Percentiles rank a stretch among this genome's conserved stretches.
Conservation (phyloP, 148 eudicot genomes). For the Linanthus parryae region DNA sequence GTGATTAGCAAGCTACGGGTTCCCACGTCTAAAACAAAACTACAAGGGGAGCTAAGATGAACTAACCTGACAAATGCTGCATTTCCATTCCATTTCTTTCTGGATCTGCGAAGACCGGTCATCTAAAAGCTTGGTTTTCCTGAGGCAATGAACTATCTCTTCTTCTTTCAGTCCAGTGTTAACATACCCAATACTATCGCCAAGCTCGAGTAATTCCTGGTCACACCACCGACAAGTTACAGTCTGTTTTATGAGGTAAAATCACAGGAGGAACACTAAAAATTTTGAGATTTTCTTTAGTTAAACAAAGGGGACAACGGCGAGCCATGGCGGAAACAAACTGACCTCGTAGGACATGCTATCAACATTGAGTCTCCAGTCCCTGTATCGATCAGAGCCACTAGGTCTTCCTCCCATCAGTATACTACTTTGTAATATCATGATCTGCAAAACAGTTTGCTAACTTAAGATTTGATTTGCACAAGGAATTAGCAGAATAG, state of each 20-base stretch:
- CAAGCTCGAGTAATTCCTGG: slow-evolving; percentile 84
- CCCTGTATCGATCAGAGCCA: slow-evolving; percentile 54
- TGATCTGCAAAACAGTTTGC: slow-evolving; percentile 60
- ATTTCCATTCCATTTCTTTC: slow-evolving; percentile 46
- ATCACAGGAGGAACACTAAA: no score
- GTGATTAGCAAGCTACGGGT: no score
- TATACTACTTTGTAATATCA: slow-evolving; percentile 69
- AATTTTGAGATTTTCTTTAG: no score
- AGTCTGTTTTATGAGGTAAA: no score
- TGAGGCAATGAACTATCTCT: slow-evolving; percentile 59
- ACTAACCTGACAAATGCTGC: slow-evolving; percentile 82
- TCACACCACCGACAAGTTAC: slow-evolving; percentile 18
- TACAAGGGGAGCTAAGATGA: no score
- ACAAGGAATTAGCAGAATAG: no score
- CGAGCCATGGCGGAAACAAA: no score
- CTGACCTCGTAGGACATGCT: slow-evolving; percentile 93
- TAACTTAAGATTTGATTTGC: no score
- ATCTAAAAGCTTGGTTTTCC: slow-evolving; percentile 48
- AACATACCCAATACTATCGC: slow-evolving; percentile 89
- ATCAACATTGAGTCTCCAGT: slow-evolving; percentile 81
- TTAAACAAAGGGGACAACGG: no score
- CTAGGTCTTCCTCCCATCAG: slow-evolving; percentile 61
- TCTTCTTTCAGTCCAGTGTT: slow-evolving; percentile 83
- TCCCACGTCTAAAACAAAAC: no score
- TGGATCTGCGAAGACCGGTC: slow-evolving; percentile 27